Percentiles rank a stretch among this genome's conserved stretches.
phyloP scores from a whole-genome alignment of 2,329 filamentous ascomycete genomes.

The Fusarium keratoplasticum region DNA sequence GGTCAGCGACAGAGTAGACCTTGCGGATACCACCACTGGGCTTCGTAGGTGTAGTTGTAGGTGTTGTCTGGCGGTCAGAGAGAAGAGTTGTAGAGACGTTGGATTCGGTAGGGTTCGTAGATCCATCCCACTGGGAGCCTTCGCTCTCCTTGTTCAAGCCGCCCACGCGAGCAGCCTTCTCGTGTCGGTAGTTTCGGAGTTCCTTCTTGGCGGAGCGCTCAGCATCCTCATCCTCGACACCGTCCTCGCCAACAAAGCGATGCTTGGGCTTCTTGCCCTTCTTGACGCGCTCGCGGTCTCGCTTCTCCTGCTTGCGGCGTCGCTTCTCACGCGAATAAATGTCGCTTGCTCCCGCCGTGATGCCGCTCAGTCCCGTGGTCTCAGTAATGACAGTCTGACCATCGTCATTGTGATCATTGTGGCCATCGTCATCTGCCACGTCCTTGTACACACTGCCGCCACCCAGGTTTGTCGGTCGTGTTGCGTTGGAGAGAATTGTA shows the following conservation, averaged over 20 bases:
- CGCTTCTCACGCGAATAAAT: constrained; percentile 66
- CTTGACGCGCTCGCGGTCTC: constrained; percentile 54
- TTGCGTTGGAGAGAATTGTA: constrained; percentile 84
- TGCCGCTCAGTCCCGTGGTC: constrained; percentile 61
- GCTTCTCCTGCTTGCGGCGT: constrained; percentile 64
- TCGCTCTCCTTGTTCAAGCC: constrained; percentile 88
- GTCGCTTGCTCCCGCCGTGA: constrained; percentile 69
- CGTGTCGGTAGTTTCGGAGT: constrained; percentile 85
- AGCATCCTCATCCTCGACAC: constrained; percentile 71
- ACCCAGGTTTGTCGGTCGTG: constrained; percentile 84
- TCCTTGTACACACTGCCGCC: constrained; percentile 88
- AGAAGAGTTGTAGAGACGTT: constrained; percentile 73
- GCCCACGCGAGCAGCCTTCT: constrained; percentile 87
- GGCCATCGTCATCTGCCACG: constrained; percentile 63
- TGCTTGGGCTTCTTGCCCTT: constrained; percentile 58
- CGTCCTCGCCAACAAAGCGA: constrained; percentile 67
- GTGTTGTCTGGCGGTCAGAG: constrained; percentile 66
- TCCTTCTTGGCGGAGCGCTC: constrained; percentile 75
- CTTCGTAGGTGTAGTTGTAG: constrained; percentile 62
- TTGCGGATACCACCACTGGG: constrained; percentile 64
- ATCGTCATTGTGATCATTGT: constrained; percentile 50
- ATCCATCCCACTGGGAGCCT: constrained; percentile 82
- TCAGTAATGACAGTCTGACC: constrained; percentile 60
- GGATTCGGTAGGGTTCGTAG: constrained; percentile 73
- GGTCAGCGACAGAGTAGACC: constrained; percentile 71